Base-by-base conservation (phyloP, 2,329 filamentous ascomycete species). In the Drechslerella dactyloides region DNA sequence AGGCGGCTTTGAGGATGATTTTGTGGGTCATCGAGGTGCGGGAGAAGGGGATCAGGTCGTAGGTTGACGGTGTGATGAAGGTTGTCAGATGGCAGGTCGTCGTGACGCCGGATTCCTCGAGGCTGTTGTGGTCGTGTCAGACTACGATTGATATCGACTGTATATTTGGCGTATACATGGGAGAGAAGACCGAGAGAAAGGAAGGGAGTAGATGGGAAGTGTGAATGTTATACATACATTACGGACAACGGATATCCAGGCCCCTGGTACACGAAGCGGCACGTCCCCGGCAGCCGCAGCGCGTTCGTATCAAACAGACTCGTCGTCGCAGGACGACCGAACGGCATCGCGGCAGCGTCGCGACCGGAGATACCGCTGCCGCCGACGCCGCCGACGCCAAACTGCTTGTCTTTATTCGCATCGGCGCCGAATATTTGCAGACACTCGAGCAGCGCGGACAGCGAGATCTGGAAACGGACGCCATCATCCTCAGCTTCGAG, bases 371-470 rank as follows among this genome's bases (percentile, higher is more conserved):
- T 63, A 24, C 30, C 56, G 27, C 24, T 37, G n/a, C 51, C 42
- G 11, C 58, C 59, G 15, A 44, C 60, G 17, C 58, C 52, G 11
- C 58, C 58, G 60, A 69, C 52, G 11, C 58, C 58, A 56, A 69
- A 74, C 52, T 73, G 73, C 33, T 74, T 72, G 17, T 69, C 69
- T 27, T 85, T 82, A 50, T 56, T 66, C 13, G 87, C 83, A 74
- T 90, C 89, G 51, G 93, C 86, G 55, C 91, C 91, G 77, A 99
- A 96, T 55, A 99, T 97, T 77, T 97, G 93, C 6, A 99, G 84
- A 0, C 93, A 96, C 81, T 97, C 94, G 59, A 99, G 86, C 1
- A 99, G 85, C 17, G 93, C 90, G 2, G 89, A 84, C 7, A 99
- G 85, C 1, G 92, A 94, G 74, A 97, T 89, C 78, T 96, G 89